Conservation (phyloP, 257 asterid genomes). For the Solanum verrucosum region DNA sequence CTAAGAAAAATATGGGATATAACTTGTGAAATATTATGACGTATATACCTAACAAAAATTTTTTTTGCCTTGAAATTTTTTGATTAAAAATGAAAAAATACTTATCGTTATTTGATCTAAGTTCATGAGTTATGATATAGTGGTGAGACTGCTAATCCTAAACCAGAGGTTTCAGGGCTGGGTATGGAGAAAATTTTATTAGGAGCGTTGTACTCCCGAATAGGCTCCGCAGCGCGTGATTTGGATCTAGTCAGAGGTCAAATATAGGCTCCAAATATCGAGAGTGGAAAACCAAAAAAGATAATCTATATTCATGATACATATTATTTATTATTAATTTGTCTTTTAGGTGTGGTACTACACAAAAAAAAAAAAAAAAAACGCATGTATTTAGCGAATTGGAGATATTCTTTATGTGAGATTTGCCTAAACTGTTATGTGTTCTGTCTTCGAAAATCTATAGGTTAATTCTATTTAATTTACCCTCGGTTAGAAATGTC, state of each 20-base stretch:
- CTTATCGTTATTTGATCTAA: not conserved
- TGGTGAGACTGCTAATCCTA: too few species aligned
- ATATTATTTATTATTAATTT: not conserved
- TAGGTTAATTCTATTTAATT: not conserved
- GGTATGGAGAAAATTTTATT: not conserved
- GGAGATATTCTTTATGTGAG: not conserved
- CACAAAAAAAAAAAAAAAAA: not conserved
- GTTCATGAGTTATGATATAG: not conserved
- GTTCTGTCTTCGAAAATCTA: rapidly evolving
- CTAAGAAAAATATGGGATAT: too few species aligned
- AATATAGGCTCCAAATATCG: rapidly evolving
- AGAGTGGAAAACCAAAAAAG: rapidly evolving
- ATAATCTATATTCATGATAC: not conserved
- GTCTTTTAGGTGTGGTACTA: not conserved
- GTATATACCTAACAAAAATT: rapidly evolving
- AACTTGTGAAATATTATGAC: not conserved
- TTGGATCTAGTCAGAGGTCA: rapidly evolving
- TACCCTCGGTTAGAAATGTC: rapidly evolving
- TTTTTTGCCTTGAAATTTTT: rapidly evolving
- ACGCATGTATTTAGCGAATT: not conserved
- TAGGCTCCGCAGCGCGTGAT: not conserved
- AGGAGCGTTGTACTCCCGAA: rapidly evolving
- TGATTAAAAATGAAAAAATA: not conserved
- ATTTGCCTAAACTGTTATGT: not conserved
- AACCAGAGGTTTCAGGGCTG: rapidly evolving